Conservation (phyloP, 495 filamentous ascomycete genomes). For the Hypoxylon perforatum region DNA sequence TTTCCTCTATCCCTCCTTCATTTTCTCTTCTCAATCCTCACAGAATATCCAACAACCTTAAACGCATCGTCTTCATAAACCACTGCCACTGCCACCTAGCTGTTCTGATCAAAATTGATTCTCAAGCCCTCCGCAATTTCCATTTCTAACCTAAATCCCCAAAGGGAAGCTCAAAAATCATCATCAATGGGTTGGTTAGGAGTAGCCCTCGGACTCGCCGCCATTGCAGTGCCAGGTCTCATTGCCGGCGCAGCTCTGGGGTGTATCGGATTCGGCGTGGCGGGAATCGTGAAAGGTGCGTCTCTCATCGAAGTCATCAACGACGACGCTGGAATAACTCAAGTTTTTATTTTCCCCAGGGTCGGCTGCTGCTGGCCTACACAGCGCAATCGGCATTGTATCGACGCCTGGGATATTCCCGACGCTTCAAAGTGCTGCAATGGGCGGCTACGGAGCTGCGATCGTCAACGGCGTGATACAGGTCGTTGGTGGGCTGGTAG, state of each 20-base stretch:
- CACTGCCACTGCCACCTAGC: too few relatives aligned
- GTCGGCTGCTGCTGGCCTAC: slow-evolving; percentile 32
- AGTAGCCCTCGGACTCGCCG: not conserved
- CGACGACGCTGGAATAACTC: not conserved
- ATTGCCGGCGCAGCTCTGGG: slow-evolving; percentile 14
- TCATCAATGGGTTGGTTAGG: not conserved
- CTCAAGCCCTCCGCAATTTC: too few relatives aligned
- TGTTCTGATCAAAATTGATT: too few relatives aligned
- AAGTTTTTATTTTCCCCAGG: not conserved
- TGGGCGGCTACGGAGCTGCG: slow-evolving; percentile 37
- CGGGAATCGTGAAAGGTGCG: slow-evolving; percentile 16
- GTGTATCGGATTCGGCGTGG: slow-evolving; percentile 13
- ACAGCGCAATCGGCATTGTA: slow-evolving; percentile 33
- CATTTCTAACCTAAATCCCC: not conserved
- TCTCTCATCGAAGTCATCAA: not conserved
- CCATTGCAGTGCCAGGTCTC: slow-evolving; percentile 1
- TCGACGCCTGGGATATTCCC: slow-evolving; percentile 30
- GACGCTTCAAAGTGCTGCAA: slow-evolving; percentile 42
- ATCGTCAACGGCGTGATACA: slow-evolving; percentile 32
- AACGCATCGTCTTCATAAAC: too few relatives aligned
- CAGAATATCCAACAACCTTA: too few relatives aligned
- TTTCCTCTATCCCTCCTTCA: too few relatives aligned
- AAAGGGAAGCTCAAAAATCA: slow-evolving; percentile 10
- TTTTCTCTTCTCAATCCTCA: too few relatives aligned
- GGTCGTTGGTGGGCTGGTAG: slow-evolving; percentile 12